phyloP scores from a whole-genome alignment of 768 basidiomycete species.

The Flagelloscypha sp. region DNA sequence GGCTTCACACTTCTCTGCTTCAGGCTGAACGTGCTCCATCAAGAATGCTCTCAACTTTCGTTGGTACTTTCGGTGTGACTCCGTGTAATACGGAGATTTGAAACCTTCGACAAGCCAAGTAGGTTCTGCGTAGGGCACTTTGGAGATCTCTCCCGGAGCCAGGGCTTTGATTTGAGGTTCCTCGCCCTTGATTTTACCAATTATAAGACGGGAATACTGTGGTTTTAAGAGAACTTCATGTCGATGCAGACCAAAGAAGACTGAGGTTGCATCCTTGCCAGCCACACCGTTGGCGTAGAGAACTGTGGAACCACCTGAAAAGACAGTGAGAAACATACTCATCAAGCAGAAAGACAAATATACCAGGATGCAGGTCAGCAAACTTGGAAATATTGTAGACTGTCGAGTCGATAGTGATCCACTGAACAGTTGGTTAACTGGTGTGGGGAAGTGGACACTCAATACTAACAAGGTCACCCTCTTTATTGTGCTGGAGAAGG shows the following conservation, averaged over 20 bases:
- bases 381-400: slow-evolving; percentile 81
- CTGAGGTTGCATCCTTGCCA: slow-evolving; percentile 67
- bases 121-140: slow-evolving; percentile 81
- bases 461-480: slow-evolving; percentile 64
- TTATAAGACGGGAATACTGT: slow-evolving; percentile 62
- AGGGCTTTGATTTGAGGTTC: slow-evolving; percentile 45
- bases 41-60: slow-evolving; percentile 69
- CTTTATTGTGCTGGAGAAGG: slow-evolving; percentile 70
- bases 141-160: slow-evolving; percentile 55
- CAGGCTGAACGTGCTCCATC: slow-evolving; percentile 63
- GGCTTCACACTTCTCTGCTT: slow-evolving; percentile 74
- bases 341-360: slow-evolving; percentile 68
- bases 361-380: slow-evolving; percentile 77
- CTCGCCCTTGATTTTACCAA: slow-evolving; percentile 54
- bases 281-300: slow-evolving; percentile 60
- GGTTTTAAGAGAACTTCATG: slow-evolving; percentile 71
- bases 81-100: slow-evolving; percentile 71
- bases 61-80: slow-evolving; percentile 69
- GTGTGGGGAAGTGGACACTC: neutral
- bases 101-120: slow-evolving; percentile 68
- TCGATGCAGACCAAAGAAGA: slow-evolving; percentile 81
- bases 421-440: slow-evolving; percentile 31
- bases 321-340: too few relatives aligned
- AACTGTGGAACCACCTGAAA: slow-evolving; percentile 73
- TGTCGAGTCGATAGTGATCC: slow-evolving; percentile 75